These are phyloP conservation scores for Aureobasidium sp. DNA, from an alignment of 2,329 filamentous ascomycete genomes.

Conservation along the genomic window DNA sequence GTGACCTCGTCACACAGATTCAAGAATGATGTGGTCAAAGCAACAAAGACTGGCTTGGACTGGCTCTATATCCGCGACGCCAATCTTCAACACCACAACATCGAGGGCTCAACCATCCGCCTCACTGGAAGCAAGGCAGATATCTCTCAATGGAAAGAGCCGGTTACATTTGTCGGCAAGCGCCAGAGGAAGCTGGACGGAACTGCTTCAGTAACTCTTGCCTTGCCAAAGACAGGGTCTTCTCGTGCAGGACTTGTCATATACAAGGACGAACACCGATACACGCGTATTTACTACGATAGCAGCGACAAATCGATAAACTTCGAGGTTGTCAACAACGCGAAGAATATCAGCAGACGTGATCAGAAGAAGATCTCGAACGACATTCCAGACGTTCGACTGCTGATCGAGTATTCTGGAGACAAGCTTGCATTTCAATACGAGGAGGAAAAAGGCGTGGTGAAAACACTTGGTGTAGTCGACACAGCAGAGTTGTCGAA, in stretches of 20 bases:
- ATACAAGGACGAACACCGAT: conserved; percentile 4
- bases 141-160: not conserved
- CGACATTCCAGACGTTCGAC: not conserved
- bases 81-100: not conserved
- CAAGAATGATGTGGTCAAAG: not conserved
- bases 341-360: not conserved
- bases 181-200: not conserved
- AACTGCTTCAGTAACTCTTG: not conserved
- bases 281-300: not conserved
- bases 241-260: not conserved
- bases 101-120: not conserved
- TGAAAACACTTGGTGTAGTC: not conserved
- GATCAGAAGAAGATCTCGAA: not conserved
- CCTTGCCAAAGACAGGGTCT: not conserved
- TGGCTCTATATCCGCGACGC: conserved; percentile 5
- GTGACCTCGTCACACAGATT: not conserved
- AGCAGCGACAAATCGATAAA: not conserved
- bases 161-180: not conserved
- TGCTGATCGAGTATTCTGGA: not conserved
- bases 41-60: not conserved
- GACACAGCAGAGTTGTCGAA: conserved; percentile 3
- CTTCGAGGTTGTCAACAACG: conserved; percentile 1
- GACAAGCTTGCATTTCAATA: not conserved
- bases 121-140: not conserved
- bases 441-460: not conserved